Conservation (phyloP, 371 early-diverging fungal genomes). For the Rhizopus delemar region DNA sequence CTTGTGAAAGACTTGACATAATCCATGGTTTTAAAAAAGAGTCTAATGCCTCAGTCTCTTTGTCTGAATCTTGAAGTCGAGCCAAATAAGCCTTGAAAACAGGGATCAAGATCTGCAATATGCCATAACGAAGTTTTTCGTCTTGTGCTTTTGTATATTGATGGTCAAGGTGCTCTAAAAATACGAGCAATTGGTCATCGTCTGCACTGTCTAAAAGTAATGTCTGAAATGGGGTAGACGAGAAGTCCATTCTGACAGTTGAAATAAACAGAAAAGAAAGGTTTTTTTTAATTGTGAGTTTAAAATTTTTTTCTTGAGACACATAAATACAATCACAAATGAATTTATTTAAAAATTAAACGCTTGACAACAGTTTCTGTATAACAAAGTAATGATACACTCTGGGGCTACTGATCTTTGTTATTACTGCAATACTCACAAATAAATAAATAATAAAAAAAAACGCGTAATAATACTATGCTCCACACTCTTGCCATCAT, state of each 20-base stretch:
- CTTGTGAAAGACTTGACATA: constrained; percentile 33
- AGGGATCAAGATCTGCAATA: constrained; percentile 44
- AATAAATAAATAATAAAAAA: too few species aligned
- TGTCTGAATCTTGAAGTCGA: constrained; percentile 16
- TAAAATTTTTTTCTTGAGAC: not conserved
- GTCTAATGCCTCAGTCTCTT: constrained; percentile 26
- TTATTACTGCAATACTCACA: too few species aligned
- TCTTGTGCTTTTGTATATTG: constrained; percentile 36
- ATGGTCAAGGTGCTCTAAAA: constrained; percentile 34
- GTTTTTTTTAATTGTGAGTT: constrained; percentile 9
- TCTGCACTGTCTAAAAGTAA: constrained; percentile 39
- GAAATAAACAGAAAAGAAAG: not conserved
- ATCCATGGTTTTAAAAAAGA: constrained; percentile 35
- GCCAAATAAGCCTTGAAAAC: constrained; percentile 40
- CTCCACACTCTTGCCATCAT: too few species aligned
- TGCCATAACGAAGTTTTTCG: constrained; percentile 46
- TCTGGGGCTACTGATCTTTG: too few species aligned
- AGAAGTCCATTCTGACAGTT: constrained; percentile 39
- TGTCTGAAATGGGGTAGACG: constrained; percentile 40
- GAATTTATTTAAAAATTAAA: too few species aligned
- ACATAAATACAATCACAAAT: not conserved
- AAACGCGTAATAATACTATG: too few species aligned
- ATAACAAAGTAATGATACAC: too few species aligned
- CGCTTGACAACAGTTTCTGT: too few species aligned
- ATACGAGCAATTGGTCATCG: constrained; percentile 30